Conservation (phyloP, 176 grass and related monocot genomes). For the Ampelocalamus luodianensis region DNA sequence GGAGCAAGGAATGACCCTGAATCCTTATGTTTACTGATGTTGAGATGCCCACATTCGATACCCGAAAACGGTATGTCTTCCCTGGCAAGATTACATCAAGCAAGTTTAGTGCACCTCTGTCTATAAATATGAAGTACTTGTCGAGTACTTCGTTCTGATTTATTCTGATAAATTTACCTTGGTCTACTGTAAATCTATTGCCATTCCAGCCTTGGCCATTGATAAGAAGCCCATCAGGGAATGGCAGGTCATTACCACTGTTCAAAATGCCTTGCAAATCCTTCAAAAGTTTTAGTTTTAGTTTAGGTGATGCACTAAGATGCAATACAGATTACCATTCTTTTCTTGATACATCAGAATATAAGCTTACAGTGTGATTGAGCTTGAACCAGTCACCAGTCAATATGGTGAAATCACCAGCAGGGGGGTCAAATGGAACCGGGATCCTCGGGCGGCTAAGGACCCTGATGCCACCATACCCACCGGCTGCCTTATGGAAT, state of each 20-base stretch:
- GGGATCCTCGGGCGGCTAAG: slow-evolving; percentile 84
- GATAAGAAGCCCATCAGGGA: slow-evolving; percentile 83
- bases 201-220: slow-evolving; percentile 77
- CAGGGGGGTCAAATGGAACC: slow-evolving; percentile 77
- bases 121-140: background rate
- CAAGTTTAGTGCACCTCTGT: slow-evolving; percentile 10
- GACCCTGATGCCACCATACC: slow-evolving; percentile 84
- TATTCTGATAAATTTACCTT: slow-evolving; percentile 62
- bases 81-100: slow-evolving; percentile 41
- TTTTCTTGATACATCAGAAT: background rate
- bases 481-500: slow-evolving; percentile 87
- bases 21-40: slow-evolving; percentile 90
- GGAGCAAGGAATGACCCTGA: slow-evolving; percentile 79
- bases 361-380: slow-evolving; percentile 77
- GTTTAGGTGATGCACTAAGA: background rate
- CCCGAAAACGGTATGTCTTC: slow-evolving; percentile 90
- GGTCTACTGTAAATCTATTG: slow-evolving; percentile 81
- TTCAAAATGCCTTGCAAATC: slow-evolving; percentile 76
- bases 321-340: background rate
- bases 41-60: slow-evolving; percentile 85
- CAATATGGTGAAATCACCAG: slow-evolving; percentile 76
- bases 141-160: background rate
- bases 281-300: slow-evolving; percentile 34
- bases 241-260: slow-evolving; percentile 69
- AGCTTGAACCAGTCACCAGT: slow-evolving; percentile 92